phyloP scores from a whole-genome alignment of 805 yeast genomes.

The Clavispora fructus region DNA sequence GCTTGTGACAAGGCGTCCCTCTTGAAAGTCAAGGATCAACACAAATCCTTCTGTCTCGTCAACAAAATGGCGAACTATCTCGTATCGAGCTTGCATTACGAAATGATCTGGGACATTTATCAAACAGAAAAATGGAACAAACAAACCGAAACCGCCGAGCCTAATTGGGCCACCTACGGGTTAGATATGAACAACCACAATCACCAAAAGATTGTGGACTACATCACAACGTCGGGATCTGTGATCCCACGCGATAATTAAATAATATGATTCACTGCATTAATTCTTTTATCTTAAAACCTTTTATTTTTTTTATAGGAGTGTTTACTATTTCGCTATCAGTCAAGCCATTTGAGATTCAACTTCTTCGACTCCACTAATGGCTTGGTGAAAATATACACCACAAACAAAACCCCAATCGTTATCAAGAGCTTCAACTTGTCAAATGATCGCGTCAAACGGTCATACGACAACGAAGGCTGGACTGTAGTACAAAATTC shows the following conservation, averaged over 20 bases:
- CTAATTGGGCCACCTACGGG: conserved; percentile 29
- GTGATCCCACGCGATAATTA: conserved; percentile 1
- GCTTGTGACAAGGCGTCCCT: conserved; percentile 5
- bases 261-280: conserved; percentile 2
- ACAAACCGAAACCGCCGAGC: conserved; percentile 1
- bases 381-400: conserved; percentile 50
- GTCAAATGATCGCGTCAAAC: conserved; percentile 62
- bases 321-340: background rate
- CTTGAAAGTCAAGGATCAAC: conserved; percentile 3
- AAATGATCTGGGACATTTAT: conserved; percentile 36
- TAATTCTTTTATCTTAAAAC: background rate
- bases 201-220: conserved; percentile 8
- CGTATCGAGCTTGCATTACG: conserved; percentile 33
- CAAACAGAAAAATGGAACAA: conserved; percentile 15
- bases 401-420: conserved; percentile 44
- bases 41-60: conserved; percentile 24
- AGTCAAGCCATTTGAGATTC: conserved; percentile 47
- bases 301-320: too few species aligned
- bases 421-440: conserved; percentile 59
- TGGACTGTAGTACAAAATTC: conserved; percentile 70
- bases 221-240: conserved; percentile 5
- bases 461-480: conserved; percentile 83
- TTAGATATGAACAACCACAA: conserved; percentile 14
- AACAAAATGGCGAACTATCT: conserved; percentile 31
- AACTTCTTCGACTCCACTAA: conserved; percentile 51